Evolutionary conservation across 805 yeast species (phyloP), one percentile per base, ranked within the genome.

Genomic region (Metschnikowia kofuensis): DNA sequence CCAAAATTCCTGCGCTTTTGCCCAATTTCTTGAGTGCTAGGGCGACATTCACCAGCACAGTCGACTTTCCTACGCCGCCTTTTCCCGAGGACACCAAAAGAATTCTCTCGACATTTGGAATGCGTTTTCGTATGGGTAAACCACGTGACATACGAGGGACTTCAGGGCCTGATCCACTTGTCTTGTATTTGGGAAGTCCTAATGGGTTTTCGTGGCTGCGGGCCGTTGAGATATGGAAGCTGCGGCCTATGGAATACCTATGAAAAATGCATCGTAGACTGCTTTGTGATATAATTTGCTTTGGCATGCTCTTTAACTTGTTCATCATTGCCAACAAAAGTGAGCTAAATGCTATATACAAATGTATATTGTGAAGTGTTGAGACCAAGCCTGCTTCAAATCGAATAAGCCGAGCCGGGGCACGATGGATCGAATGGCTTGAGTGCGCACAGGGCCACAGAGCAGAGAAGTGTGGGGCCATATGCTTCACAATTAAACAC

Each of bases 21-120:
- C 87, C 86, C 29, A 66, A 59, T 28, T 70, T 60, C 37, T 78
- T 78, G 43, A 89, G 64, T 0, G 88, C 78, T 35, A 84, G 60
- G 0, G 96, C 91, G 10, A 85, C 55, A 56, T 89, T 89, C 7
- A 82, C 82, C 1, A 85, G 69, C 0, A 86, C 87, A 0, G 92
- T 86, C 1, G 90, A 84, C 61, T 86, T 86, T 0, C 92, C 92
- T 10, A 86, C 92, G 0, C 92, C 92, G 2, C 92, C 92, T 61
- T 86, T 86, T 2, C 88, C 89, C 1, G 90, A 84, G 0, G 89
- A 76, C 0, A 86, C 90, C 2, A 87, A 73, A 1, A 89, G 53
- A 1, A 87, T 75, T 44, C 77, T 81, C 7, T 72, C 66, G 2
- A 86, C 92, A n/a, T 79, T 79, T 0, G 84, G 79, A 31, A 89